Evolutionary conservation across 2,329 filamentous ascomycete species (phyloP), one percentile per base, ranked within the genome.

Genomic region (Drechslerella dactyloides): DNA sequence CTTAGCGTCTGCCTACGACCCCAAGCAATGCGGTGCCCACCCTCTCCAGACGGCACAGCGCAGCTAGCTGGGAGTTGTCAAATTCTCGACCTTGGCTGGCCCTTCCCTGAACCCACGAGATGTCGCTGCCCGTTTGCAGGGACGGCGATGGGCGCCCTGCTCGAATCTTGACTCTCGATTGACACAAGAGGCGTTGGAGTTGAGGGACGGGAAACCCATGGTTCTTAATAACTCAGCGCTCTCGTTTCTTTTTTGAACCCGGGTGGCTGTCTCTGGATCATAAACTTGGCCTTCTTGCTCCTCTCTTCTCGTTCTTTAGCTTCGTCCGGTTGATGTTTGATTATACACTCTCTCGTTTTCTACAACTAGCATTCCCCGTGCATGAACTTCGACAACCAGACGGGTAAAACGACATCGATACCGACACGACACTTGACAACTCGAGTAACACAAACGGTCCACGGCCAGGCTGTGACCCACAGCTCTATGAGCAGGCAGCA

Each of bases 1-100:
- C 58, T 35, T 63, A 58, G 54, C 50, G 55, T 70, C 59, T 70
- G 66, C 66, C 66, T 70, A 64, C 54, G 27, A 19, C n/a, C 19
- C 17, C 44, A 21, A 48, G 15, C 44, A 19, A 23, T 50, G 5
- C 19, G 17, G 54, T 54, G 40, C 19, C 48, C 58, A 44, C 35
- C 52, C 37, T 54, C 57, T 56, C 46, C 51, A 21, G 44, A 61
- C 23, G 21, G 21, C 15, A 24, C 52, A 24, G 40, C 35, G 48
- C 54, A 54, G 23, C 65, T 51, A 33, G 33, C 33, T 53, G 57
- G 55, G 52, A 27, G 13, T 35, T 51, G 48, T 27, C 23, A 61
- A 55, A 65, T 56, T 56, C 55, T 59, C 33, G 15, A 57, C 56
- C 60, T 51, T 65, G 60, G 58, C 50, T 72, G 42, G 59, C 46